These are phyloP conservation scores for Hordeum pubiflorum DNA, from an alignment of 202 grass and related monocot genomes.

Conservation along the genomic window DNA sequence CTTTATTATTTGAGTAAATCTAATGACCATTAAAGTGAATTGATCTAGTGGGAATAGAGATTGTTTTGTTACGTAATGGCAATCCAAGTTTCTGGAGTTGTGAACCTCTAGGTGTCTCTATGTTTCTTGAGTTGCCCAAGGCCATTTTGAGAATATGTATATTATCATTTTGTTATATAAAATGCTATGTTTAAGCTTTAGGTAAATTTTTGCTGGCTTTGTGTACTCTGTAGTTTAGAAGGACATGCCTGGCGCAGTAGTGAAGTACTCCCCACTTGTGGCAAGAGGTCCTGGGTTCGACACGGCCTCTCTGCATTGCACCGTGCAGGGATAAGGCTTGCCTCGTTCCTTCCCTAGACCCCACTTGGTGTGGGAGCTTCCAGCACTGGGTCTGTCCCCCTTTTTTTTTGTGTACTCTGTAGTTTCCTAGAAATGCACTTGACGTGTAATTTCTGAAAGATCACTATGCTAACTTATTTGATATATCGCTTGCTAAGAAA, in stretches of 20 bases:
- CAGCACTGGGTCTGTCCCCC: too few species aligned
- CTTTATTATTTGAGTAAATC: conserved; percentile 1
- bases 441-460: background rate
- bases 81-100: background rate
- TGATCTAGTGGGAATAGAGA: background rate
- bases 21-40: background rate
- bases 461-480: background rate
- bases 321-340: too few species aligned
- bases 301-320: too few species aligned
- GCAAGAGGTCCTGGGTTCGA: too few species aligned
- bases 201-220: background rate
- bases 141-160: background rate
- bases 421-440: background rate
- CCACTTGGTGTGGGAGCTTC: too few species aligned
- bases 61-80: background rate
- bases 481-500: background rate
- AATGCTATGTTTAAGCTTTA: background rate
- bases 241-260: too few species aligned
- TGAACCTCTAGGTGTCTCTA: background rate
- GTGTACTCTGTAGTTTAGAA: background rate
- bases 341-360: too few species aligned
- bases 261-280: too few species aligned
- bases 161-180: background rate
- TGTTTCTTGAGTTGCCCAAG: background rate
- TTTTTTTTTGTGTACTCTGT: background rate